These are phyloP conservation scores for Barnettozyma pratensis DNA, from an alignment of 805 yeast genomes.

Conservation along the genomic window DNA sequence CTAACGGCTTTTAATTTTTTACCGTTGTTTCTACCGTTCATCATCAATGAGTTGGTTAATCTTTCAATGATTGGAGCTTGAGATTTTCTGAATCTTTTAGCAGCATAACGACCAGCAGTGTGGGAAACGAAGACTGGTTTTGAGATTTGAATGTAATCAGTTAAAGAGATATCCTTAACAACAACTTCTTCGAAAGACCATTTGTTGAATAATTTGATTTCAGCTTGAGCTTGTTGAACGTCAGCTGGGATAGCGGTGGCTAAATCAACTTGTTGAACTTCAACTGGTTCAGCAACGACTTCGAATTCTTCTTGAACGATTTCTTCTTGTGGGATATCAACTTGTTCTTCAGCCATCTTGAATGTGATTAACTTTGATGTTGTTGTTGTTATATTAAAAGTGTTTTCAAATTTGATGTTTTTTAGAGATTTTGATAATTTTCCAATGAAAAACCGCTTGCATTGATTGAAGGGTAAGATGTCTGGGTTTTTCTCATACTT, in stretches of 20 bases:
- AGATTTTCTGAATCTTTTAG: constrained; percentile 99
- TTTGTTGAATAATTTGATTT: constrained; percentile 98
- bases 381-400: not conserved
- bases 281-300: constrained; percentile 80
- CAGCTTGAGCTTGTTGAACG: constrained; percentile 91
- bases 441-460: constrained; percentile 1
- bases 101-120: constrained; percentile 99
- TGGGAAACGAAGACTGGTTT: constrained; percentile 97
- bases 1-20: constrained; percentile 99
- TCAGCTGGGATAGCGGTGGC: constrained; percentile 97
- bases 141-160: constrained; percentile 97
- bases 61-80: constrained; percentile 99
- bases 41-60: constrained; percentile 99
- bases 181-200: constrained; percentile 98
- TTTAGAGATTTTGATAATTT: not conserved
- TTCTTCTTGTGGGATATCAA: constrained; percentile 42
- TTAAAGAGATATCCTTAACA: constrained; percentile 95
- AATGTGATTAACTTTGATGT: constrained; percentile 5
- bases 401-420: not conserved
- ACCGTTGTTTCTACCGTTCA: constrained; percentile 99
- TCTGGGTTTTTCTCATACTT: not conserved
- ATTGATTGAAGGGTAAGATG: not conserved
- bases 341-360: constrained; percentile 78
- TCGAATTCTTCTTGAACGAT: constrained; percentile 52
- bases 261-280: constrained; percentile 73